Percentiles rank a stretch among this genome's conserved stretches.
Evolutionary conservation across 805 yeast genomes (phyloP).

Genomic region (Naumovozyma baii): DNA sequence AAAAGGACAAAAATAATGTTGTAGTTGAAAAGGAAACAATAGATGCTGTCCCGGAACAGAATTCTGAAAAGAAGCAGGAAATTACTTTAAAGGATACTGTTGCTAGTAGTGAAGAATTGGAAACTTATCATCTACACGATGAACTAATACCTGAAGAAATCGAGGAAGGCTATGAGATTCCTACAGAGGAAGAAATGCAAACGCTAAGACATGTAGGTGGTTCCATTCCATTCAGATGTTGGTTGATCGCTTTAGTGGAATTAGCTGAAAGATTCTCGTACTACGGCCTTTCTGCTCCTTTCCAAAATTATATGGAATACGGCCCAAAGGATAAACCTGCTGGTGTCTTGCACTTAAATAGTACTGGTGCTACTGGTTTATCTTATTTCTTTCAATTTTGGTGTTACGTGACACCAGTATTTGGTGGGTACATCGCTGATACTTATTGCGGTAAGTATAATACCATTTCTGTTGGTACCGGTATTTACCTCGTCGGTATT

Average conservation of each 20-base stretch:
- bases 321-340: conserved; percentile 32
- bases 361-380: conserved; percentile 59
- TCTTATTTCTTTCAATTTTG: conserved; percentile 71
- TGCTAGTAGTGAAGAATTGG: conserved; percentile 2
- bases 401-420: conserved; percentile 72
- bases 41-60: not conserved
- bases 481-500: conserved; percentile 51
- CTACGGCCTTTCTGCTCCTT: conserved; percentile 68
- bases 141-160: conserved; percentile 78
- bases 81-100: conserved; percentile 2
- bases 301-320: conserved; percentile 70
- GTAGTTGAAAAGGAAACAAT: not conserved
- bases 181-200: conserved; percentile 25
- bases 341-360: conserved; percentile 54
- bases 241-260: conserved; percentile 56
- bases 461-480: conserved; percentile 53
- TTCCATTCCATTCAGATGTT: conserved; percentile 39
- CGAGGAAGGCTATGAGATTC: conserved; percentile 64
- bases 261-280: conserved; percentile 74
- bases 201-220: conserved; percentile 32
- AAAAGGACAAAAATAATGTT: not conserved
- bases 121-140: conserved; percentile 31
- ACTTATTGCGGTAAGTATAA: conserved; percentile 63
- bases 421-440: conserved; percentile 70
- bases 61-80: not conserved